phyloP scores from a whole-genome alignment of 208 protist genomes.

The Leishmania turanica region DNA sequence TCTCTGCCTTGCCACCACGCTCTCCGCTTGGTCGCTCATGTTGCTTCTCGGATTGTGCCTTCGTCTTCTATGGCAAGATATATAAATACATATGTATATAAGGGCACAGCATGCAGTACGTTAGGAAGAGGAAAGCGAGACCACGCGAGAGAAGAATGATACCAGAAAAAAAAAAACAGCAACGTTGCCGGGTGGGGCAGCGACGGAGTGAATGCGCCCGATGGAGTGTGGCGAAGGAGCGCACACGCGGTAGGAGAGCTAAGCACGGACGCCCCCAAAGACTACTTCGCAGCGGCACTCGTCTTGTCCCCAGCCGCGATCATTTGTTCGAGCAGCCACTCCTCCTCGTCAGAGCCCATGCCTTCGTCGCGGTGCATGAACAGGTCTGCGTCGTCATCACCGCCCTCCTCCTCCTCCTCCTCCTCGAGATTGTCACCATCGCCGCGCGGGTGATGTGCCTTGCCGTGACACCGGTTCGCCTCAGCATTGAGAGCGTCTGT shows the following conservation, averaged over 20 bases:
- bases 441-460: background rate
- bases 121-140: background rate
- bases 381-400: slow-evolving; percentile 33
- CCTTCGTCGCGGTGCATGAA: slow-evolving; percentile 67
- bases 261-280: background rate
- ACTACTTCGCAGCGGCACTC: background rate
- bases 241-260: background rate
- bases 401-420: background rate
- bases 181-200: background rate
- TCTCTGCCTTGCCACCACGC: background rate
- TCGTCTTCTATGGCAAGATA: background rate
- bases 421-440: slow-evolving; percentile 1
- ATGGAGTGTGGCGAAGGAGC: background rate
- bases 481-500: slow-evolving; percentile 26
- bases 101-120: background rate
- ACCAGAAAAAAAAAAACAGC: background rate
- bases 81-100: too few species aligned
- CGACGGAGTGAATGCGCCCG: background rate
- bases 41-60: background rate
- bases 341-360: slow-evolving; percentile 76
- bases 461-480: background rate
- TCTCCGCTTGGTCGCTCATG: background rate
- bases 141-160: background rate
- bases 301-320: slow-evolving; percentile 24
- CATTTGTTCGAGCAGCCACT: slow-evolving; percentile 87